Evolutionary conservation across 1,139 yeast genomes (phyloP), one percentile per base, ranked within the genome.

Genomic region (Candida tetrigidarum): DNA sequence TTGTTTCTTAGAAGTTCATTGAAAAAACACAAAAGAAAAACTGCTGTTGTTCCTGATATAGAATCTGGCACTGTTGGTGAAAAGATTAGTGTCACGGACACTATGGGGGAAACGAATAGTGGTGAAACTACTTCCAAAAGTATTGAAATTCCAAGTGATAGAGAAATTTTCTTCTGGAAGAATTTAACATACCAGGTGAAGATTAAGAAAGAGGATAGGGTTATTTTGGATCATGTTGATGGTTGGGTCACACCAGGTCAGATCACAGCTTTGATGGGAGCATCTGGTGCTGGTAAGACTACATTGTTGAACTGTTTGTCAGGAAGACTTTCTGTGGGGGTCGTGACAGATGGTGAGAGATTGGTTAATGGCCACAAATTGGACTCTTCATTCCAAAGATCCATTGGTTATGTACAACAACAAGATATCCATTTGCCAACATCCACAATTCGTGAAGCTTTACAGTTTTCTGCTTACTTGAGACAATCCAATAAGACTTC

Each of bases 91-190:
- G 30, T 27, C 10, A 28, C 57, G 43, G 64, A 57, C 35, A 67
- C 75, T 16, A 71, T 86, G 54, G 64, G 64, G 25, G 11, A 37
- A 34, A 14, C 15, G n/a, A 11, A 26, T 18, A 15, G 14, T 5
- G 39, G n/a, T 26, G 15, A 25, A 16, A 22, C 32, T 3, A 15
- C 25, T 19, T 25, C 30, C 26, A 27, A 27, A 20, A 37, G 37
- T 20, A 30, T 25, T 39, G 35, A 26, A 34, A 44, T 25, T 32
- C 52, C 37, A 20, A 37, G 32, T 28, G 42, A 43, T 11, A 55
- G 36, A 74, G 44, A 84, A 41, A 81, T 83, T 42, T 86, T 86
- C 77, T 90, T 85, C 60, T 87, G 96, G 96, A 80, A 80, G 61
- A 80, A 86, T 58, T 81, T 87, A 41, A 83, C 88, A 50, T 87